Base-by-base conservation (phyloP, 2,329 filamentous ascomycete genomes). In the Colletotrichum sp. region DNA sequence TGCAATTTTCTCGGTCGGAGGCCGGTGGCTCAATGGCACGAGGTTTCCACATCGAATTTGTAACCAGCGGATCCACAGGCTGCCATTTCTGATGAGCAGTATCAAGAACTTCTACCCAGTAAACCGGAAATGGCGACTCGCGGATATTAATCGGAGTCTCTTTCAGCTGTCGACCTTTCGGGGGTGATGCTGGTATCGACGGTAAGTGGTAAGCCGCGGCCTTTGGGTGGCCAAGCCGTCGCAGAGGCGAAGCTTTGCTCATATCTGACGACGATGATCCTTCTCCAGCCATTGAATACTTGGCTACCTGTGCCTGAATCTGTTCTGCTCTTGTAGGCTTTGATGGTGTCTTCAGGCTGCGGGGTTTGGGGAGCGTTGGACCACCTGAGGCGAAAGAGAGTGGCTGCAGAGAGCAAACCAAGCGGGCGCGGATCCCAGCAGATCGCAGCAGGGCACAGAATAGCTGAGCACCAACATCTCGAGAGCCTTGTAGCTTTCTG, bases 91-190 rank as follows among this genome's bases (percentile, higher is more conserved):
- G 95, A 78, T 95, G 92, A 1, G 94, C 94, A 69, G 92, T 88
- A 78, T 98, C 96, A 78, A 98, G 95, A 5, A 95, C 93, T 85
- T 99, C 97, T 1, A 98, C 93, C 97, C 97, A 99, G 82, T 96
- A 99, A 5, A 99, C 90, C 0, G 97, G 97, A 80, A 93, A 95
- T 0, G 91, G 84, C 0, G 95, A 96, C 81, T 96, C 95, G 28
- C 89, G 89, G 13, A 94, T 90, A 16, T 82, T 85, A 70, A 85
- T 86, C 13, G 81, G 85, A 68, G 78, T 80, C 28, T 82, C 85
- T 30, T 78, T 79, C 52, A 80, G 32, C 16, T 55, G 80, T n/a
- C 81, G 81, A 2, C 82, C 78, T 1, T 79, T 79, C 2, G 83
- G 87, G 13, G 84, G 83, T 16, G 87, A 85, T 39, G 83, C 82